A percentile compares a stretch with the other conserved stretches of the same genome.
Evolutionary conservation across 2,329 filamentous ascomycete species (phyloP).

Genomic region (Rugonectria rugulosa): DNA sequence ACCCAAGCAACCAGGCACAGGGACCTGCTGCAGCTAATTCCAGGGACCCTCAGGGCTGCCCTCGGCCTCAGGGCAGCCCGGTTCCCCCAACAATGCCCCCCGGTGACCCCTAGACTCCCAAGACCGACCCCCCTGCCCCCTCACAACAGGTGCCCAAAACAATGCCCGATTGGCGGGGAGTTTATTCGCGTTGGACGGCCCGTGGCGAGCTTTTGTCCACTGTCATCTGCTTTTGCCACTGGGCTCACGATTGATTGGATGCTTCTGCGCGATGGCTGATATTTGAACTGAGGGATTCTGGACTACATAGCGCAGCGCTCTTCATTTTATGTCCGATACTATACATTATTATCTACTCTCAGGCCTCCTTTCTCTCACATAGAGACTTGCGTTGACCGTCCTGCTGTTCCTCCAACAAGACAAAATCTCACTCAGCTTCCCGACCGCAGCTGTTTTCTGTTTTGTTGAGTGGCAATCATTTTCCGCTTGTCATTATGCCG

Average conservation of each 20-base stretch:
- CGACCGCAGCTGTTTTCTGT: background rate
- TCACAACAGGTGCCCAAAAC: no score
- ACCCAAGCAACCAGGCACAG: constrained; percentile 20
- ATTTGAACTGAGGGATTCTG: no score
- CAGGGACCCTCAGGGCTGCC: background rate
- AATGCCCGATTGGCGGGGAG: constrained; percentile 21
- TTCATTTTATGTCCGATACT: background rate
- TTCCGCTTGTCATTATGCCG: constrained; percentile 7
- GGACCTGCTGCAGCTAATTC: constrained; percentile 1
- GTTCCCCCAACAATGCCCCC: background rate
- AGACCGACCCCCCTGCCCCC: background rate
- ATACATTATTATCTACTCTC: background rate
- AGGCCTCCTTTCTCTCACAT: background rate
- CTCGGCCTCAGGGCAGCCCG: no score
- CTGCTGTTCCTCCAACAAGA: background rate
- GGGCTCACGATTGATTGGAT: background rate
- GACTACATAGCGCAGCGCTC: background rate
- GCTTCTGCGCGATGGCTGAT: no score
- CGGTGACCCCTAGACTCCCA: constrained; percentile 3
- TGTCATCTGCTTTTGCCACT: background rate
- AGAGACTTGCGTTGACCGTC: background rate
- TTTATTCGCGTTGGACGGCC: constrained; percentile 13
- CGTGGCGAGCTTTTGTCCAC: constrained; percentile 13
- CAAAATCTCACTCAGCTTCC: background rate
- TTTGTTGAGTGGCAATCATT: constrained; percentile 7